Evolutionary conservation across 2,329 filamentous ascomycete genomes (phyloP).

Genomic region (Penicillium sp.): DNA sequence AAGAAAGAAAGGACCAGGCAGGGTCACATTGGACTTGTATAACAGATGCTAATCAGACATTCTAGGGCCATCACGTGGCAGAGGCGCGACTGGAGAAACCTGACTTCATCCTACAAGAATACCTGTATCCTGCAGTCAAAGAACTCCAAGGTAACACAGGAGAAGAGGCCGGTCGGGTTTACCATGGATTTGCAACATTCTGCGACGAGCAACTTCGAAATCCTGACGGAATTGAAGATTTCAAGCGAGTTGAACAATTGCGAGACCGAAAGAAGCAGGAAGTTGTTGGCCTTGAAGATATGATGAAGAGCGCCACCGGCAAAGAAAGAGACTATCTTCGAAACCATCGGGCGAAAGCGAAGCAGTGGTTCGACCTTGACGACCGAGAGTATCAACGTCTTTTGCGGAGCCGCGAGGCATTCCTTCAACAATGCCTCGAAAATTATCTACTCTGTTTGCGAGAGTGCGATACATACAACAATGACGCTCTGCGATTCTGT

Average conservation of each 20-base stretch:
- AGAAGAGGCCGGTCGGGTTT: conserved; percentile 80
- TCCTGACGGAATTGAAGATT: conserved; percentile 79
- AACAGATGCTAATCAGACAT: not conserved
- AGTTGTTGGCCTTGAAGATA: conserved; percentile 68
- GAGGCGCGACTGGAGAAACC: conserved; percentile 89
- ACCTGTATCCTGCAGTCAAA: conserved; percentile 79
- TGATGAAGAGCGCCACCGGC: conserved; percentile 52
- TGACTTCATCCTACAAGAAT: conserved; percentile 82
- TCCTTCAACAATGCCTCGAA: conserved; percentile 84
- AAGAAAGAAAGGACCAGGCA: too few species aligned
- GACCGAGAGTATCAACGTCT: conserved; percentile 81
- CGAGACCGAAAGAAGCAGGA: conserved; percentile 80
- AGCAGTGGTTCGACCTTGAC: conserved; percentile 87
- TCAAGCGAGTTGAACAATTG: conserved; percentile 75
- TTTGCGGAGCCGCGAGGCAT: conserved; percentile 73
- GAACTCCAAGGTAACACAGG: conserved; percentile 72
- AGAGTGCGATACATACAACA: conserved; percentile 85
- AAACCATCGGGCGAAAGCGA: conserved; percentile 69
- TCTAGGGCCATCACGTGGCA: conserved; percentile 77
- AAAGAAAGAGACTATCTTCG: conserved; percentile 60
- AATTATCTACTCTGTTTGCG: conserved; percentile 86
- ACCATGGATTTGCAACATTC: conserved; percentile 91
- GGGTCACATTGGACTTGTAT: too few species aligned
- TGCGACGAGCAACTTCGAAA: conserved; percentile 94
- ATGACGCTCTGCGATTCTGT: conserved; percentile 87